phyloP scores from a whole-genome alignment of 306 rosid species.

The Cucumis hystrix region DNA sequence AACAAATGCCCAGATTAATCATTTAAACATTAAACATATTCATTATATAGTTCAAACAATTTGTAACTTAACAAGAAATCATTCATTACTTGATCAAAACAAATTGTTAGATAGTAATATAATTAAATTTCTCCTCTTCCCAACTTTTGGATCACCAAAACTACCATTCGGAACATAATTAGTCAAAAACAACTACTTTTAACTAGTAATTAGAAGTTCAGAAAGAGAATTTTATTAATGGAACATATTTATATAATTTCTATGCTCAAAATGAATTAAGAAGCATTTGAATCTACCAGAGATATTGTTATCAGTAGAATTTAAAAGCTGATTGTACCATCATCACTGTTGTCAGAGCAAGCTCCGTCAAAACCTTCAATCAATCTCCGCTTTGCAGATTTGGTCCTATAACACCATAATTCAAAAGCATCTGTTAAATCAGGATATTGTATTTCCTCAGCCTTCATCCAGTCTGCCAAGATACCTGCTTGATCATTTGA shows the following conservation, averaged over 20 bases:
- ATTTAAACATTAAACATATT: no score
- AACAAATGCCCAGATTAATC: no score
- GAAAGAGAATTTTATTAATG: neutral
- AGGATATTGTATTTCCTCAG: slow-evolving; percentile 48
- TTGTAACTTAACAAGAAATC: no score
- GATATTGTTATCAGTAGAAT: neutral
- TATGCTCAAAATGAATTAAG: neutral
- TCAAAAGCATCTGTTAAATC: slow-evolving; percentile 86
- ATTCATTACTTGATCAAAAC: no score
- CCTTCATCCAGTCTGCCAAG: slow-evolving; percentile 70
- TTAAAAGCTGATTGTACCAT: neutral
- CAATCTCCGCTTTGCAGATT: slow-evolving; percentile 81
- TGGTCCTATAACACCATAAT: slow-evolving; percentile 88
- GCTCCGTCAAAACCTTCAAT: slow-evolving; percentile 40
- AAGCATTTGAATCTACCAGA: neutral
- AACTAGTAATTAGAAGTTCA: no score
- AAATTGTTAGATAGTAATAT: no score
- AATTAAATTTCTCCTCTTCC: no score
- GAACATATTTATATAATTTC: neutral
- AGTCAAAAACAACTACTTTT: no score
- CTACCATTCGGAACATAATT: no score
- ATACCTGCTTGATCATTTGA: slow-evolving; percentile 90
- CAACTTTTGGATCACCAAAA: neutral
- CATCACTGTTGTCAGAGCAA: neutral
- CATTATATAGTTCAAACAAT: no score